A percentile compares a stretch with the other conserved stretches of the same genome.
phyloP scores from a whole-genome alignment of 2,329 filamentous ascomycete species.

The Boeremia lycopersici region DNA sequence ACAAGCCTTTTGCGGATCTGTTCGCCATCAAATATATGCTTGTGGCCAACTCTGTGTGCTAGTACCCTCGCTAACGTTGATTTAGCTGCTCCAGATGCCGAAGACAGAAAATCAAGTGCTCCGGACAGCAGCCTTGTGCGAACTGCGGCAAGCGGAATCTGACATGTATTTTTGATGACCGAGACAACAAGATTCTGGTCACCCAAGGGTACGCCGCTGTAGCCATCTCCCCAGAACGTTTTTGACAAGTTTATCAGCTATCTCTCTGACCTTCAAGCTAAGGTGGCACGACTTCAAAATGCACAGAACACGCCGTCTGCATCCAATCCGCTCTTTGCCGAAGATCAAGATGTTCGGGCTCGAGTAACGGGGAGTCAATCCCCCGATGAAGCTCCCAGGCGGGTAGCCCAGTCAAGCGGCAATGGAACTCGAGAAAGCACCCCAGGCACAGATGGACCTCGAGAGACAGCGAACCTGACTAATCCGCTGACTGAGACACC shows the following conservation, averaged over 20 bases:
- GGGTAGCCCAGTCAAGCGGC: conserved; percentile 18
- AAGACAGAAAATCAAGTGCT: conserved; percentile 42
- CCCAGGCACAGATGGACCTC: conserved; percentile 22
- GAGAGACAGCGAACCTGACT: conserved; percentile 28
- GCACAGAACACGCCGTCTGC: background rate
- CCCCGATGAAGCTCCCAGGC: conserved; percentile 12
- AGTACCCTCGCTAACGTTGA: background rate
- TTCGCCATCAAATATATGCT: too few species aligned
- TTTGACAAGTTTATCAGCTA: conserved; percentile 23
- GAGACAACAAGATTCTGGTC: conserved; percentile 41
- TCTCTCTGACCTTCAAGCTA: conserved; percentile 33
- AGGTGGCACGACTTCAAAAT: conserved; percentile 27
- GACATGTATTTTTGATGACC: conserved; percentile 37
- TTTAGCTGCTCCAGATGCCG: conserved; percentile 37
- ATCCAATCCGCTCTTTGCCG: background rate
- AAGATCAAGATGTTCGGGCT: conserved; percentile 4
- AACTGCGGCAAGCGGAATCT: conserved; percentile 36
- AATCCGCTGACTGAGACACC: conserved; percentile 34
- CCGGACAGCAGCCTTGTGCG: conserved; percentile 38
- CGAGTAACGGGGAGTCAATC: conserved; percentile 6
- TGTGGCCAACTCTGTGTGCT: background rate
- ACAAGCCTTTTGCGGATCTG: too few species aligned
- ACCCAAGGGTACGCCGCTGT: conserved; percentile 29
- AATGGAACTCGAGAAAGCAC: conserved; percentile 27
- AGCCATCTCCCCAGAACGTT: background rate